Percentiles rank a stretch among this genome's conserved stretches.
phyloP scores from a whole-genome alignment of 2,329 filamentous ascomycete genomes.

The Neonectria magnoliae region DNA sequence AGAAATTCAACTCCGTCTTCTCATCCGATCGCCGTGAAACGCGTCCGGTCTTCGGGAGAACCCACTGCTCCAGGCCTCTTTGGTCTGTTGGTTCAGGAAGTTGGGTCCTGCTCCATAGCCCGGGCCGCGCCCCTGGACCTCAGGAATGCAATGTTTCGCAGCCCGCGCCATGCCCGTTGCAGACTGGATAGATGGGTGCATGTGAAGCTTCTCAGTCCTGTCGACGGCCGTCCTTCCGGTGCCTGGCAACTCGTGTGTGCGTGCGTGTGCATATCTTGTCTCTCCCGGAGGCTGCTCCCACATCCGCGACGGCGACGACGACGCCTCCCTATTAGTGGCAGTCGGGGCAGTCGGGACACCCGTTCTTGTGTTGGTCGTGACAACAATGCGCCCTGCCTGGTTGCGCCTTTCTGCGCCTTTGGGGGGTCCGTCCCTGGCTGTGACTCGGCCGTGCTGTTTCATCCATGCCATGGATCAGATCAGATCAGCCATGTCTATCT shows the following conservation, averaged over 20 bases:
- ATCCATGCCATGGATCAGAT: constrained; percentile 11
- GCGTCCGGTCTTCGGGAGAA: background rate
- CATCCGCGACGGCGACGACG: background rate
- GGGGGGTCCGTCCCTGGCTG: background rate
- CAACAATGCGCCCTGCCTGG: background rate
- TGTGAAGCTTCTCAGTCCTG: background rate
- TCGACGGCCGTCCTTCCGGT: background rate
- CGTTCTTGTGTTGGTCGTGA: constrained; percentile 12
- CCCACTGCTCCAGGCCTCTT: background rate
- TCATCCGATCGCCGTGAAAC: background rate
- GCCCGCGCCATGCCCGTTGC: constrained; percentile 13
- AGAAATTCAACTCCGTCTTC: too few relatives aligned
- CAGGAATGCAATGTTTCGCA: constrained; percentile 13
- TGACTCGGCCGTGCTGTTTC: background rate
- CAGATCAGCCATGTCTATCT: background rate
- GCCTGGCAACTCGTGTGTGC: background rate
- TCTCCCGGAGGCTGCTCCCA: background rate
- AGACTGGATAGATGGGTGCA: background rate
- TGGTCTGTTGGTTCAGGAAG: background rate
- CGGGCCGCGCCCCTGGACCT: constrained; percentile 13
- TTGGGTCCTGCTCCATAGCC: background rate
- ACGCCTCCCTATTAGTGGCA: background rate
- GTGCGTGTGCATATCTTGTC: too few relatives aligned
- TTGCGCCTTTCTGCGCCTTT: constrained; percentile 9
- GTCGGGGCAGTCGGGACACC: background rate